phyloP scores from a whole-genome alignment of 1,139 yeast genomes.

The Saccharomycopsis crataegensis region DNA sequence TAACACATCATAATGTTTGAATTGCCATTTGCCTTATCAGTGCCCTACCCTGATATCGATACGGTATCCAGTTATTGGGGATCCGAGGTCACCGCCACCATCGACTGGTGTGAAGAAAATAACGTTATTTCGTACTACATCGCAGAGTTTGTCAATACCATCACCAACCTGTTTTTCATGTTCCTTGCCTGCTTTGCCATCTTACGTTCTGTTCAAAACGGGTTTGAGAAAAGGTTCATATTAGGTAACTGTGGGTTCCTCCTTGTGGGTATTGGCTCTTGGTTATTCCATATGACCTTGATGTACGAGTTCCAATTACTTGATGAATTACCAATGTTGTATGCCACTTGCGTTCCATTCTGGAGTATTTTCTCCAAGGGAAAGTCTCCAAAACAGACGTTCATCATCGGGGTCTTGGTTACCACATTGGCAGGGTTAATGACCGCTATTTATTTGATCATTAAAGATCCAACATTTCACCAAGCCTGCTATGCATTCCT shows the following conservation, averaged over 20 bases:
- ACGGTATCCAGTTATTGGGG: slow-evolving; percentile 33
- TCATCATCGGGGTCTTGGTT: slow-evolving; percentile 48
- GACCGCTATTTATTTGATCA: slow-evolving; percentile 59
- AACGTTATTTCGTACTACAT: slow-evolving; percentile 77
- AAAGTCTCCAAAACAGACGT: slow-evolving; percentile 27
- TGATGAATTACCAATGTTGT: slow-evolving; percentile 96
- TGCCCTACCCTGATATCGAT: slow-evolving; percentile 29
- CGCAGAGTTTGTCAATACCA: slow-evolving; percentile 83
- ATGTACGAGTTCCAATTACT: slow-evolving; percentile 79
- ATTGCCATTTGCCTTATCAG: slow-evolving; percentile 19
- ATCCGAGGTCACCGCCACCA: slow-evolving; percentile 44
- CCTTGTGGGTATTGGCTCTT: slow-evolving; percentile 85
- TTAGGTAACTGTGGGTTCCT: slow-evolving; percentile 57
- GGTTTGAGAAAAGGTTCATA: slow-evolving; percentile 62
- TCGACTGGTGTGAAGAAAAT: slow-evolving; percentile 97
- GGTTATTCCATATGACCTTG: slow-evolving; percentile 95
- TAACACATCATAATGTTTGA: background rate
- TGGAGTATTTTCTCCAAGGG: slow-evolving; percentile 77
- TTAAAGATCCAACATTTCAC: slow-evolving; percentile 80
- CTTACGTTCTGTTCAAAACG: slow-evolving; percentile 49
- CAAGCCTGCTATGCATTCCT: slow-evolving; percentile 68
- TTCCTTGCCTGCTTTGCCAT: slow-evolving; percentile 62
- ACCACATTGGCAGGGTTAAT: slow-evolving; percentile 47
- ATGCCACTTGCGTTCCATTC: slow-evolving; percentile 91
- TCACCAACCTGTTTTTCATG: slow-evolving; percentile 65